Evolutionary conservation across 1,284 basidiomycete species (phyloP).

Genomic region (Athelia sp.): DNA sequence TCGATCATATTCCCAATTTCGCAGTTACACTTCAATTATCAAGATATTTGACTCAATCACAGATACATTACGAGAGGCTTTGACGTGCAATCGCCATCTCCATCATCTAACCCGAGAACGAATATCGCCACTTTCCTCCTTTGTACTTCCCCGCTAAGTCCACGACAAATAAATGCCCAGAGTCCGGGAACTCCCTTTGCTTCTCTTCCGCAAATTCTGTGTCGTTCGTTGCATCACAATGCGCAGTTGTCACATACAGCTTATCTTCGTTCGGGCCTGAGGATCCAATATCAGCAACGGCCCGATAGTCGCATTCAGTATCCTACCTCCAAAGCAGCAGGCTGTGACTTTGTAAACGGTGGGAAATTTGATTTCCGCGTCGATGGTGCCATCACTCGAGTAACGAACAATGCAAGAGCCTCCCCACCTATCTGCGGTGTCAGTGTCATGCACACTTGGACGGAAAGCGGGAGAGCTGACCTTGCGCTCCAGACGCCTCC

Average conservation of each 20-base stretch:
- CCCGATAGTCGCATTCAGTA: no score
- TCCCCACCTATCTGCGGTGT: conserved; percentile 43
- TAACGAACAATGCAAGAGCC: conserved; percentile 57
- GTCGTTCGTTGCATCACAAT: conserved; percentile 39
- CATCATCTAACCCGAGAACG: conserved; percentile 25
- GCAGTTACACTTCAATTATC: no score
- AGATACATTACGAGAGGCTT: no score
- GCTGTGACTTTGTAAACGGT: conserved; percentile 57
- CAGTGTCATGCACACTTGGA: conserved; percentile 3
- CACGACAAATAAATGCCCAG: conserved; percentile 59
- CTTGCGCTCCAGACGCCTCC: conserved; percentile 68
- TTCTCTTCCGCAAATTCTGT: conserved; percentile 42
- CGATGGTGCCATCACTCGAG: conserved; percentile 41
- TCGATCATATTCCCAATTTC: no score
- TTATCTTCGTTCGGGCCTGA: conserved; percentile 57
- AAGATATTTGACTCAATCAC: no score
- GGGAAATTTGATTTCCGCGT: conserved; percentile 54
- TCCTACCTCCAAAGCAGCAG: conserved; percentile 64
- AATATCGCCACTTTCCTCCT: conserved; percentile 36
- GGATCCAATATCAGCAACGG: not conserved
- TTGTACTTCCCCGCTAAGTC: conserved; percentile 50
- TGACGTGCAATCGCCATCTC: no score
- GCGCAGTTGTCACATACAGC: conserved; percentile 63
- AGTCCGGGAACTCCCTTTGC: conserved; percentile 53
- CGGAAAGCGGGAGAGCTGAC: conserved; percentile 26